Conservation (phyloP, 2,329 filamentous ascomycete genomes). For the Coccinonectria pachysandricola region DNA sequence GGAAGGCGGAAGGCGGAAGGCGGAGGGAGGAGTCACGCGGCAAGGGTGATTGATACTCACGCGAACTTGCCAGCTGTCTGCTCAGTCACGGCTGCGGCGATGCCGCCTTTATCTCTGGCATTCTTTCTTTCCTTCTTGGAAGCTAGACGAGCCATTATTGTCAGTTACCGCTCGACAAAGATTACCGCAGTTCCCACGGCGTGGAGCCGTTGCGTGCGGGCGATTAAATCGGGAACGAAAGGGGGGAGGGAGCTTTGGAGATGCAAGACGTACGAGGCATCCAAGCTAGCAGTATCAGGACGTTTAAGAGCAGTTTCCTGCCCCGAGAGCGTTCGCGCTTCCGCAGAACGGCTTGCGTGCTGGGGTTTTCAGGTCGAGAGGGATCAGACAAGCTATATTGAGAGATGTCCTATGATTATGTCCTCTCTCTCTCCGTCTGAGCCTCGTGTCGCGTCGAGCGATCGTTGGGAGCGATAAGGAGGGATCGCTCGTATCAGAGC, state of each 20-base stretch:
- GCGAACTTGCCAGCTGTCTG: conserved; percentile 41
- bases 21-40: conserved; percentile 21
- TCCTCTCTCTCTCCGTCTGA: too few species aligned
- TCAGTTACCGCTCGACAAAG: too few species aligned
- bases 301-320: conserved; percentile 23
- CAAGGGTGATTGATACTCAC: conserved; percentile 30
- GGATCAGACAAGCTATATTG: too few species aligned
- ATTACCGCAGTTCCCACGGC: too few species aligned
- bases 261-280: conserved; percentile 26
- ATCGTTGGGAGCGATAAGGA: conserved; percentile 2
- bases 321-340: conserved; percentile 20
- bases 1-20: conserved; percentile 6
- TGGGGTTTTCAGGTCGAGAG: conserved; percentile 10
- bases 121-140: conserved; percentile 45
- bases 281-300: conserved; percentile 23
- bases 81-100: conserved; percentile 43
- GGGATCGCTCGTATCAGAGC: conserved; percentile 3
- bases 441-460: conserved; percentile 10
- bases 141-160: conserved; percentile 21
- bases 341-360: conserved; percentile 18
- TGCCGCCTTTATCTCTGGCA: conserved; percentile 43
- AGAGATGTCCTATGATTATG: too few species aligned
- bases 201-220: too few species aligned
- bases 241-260: conserved; percentile 5
- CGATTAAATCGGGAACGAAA: conserved; percentile 9